Evolutionary conservation across 495 filamentous ascomycete genomes (phyloP), one percentile per base, ranked within the genome.

Genomic region (Thermothielavioides terrestris): DNA sequence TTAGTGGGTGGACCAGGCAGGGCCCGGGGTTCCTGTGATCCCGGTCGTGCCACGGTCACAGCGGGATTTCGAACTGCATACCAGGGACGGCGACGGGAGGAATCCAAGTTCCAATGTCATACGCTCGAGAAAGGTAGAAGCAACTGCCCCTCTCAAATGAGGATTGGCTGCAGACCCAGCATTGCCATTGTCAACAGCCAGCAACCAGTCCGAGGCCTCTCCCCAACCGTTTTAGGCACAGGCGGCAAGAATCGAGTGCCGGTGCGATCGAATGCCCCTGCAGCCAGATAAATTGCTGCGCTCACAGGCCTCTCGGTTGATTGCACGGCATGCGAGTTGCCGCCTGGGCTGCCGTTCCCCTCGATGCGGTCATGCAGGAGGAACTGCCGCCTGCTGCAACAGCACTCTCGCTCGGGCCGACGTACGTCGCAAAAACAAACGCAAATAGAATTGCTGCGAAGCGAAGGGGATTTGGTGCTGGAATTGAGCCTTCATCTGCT

Each of bases 1-100:
- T 52, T 49, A 39, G 23, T 56, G 52, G n/a, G n/a, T n/a, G n/a
- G n/a, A n/a, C n/a, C n/a, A n/a, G n/a, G n/a, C n/a, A n/a, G n/a
- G n/a, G n/a, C n/a, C 55, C 52, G 46, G 58, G 55, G 45, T 46
- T 18, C 50, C 42, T 49, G 54, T 51, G 54, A 57, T 58, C 54
- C 56, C 44, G 37, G 48, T 47, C 41, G 35, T 40, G 38, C 18
- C 36, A 22, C 26, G 34, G 25, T 17, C 17, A 6, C n/a, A 6
- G 26, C 36, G 17, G 32, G 46, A 20, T 49, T 32, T 41, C 28
- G 46, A 27, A 12, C 27, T 34, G 28, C 47, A 42, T 50, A n/a
- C 47, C 39, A 36, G 20, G 9, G 38, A 21, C 7, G 27, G 26
- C 39, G 3, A 43, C 35, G 42, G 20, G 27, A 45, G 32, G 38